phyloP scores from a whole-genome alignment of 1,139 yeast genomes.

The Kurtzmaniella natalensis region DNA sequence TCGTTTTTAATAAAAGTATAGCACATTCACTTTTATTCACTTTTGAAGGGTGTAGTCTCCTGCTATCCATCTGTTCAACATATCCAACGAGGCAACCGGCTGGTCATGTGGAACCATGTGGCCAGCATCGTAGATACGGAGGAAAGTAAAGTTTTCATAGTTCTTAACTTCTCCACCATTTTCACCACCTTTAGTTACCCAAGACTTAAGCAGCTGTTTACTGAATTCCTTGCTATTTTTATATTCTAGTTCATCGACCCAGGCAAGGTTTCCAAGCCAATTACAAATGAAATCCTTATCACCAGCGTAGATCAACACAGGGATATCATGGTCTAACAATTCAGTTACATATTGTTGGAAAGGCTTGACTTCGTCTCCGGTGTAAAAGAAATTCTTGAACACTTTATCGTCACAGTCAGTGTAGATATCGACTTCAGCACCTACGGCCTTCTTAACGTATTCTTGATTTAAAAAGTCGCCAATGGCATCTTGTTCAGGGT shows the following conservation, averaged over 20 bases:
- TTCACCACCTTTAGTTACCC: conserved; percentile 39
- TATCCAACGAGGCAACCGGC: conserved; percentile 66
- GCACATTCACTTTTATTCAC: no score
- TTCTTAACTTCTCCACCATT: conserved; percentile 58
- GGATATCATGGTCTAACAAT: conserved; percentile 47
- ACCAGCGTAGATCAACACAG: conserved; percentile 37
- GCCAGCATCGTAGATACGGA: conserved; percentile 63
- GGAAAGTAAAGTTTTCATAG: conserved; percentile 51
- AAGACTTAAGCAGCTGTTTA: conserved; percentile 30
- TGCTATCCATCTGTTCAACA: conserved; percentile 75
- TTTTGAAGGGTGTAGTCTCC: no score
- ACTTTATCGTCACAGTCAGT: conserved; percentile 57
- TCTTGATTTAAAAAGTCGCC: conserved; percentile 57
- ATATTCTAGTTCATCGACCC: conserved; percentile 30
- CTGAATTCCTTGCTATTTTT: conserved; percentile 22
- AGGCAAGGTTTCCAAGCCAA: conserved; percentile 37
- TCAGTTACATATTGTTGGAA: conserved; percentile 59
- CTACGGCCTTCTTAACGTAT: conserved; percentile 57
- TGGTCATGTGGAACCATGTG: conserved; percentile 83
- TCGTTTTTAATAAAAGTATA: no score
- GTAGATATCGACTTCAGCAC: conserved; percentile 53
- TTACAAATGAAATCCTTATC: conserved; percentile 38
- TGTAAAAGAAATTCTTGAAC: conserved; percentile 46
- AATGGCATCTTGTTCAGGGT: conserved; percentile 50
- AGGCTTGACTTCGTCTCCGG: conserved; percentile 64